Base-by-base conservation (phyloP, 352 stramenopile genomes). In the Globisporangium cylindrosporum region DNA sequence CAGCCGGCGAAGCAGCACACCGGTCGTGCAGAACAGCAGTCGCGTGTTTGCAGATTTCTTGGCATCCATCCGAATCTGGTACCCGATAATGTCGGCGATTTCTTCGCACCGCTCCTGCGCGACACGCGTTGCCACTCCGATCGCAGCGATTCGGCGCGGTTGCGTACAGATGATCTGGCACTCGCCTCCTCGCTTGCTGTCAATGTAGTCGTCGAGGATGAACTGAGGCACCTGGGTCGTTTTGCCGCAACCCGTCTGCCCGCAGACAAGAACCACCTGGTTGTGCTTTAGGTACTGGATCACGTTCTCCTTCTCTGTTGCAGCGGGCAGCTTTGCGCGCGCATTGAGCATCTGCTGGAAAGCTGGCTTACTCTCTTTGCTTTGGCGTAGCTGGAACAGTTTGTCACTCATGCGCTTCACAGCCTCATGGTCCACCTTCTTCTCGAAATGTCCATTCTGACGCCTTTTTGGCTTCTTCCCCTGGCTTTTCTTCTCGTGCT, bases 201-300 rank as follows among this genome's bases (percentile, higher is more conserved):
- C 75, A 34, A 98, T 95, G 69, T 82, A 93, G 24, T 98, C 82
- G 68, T 99, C 97, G 3, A 99, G 72, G 74, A 99, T 95, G 59
- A 99, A 99, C 74, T 99, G 97, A 43, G 97, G 97, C 29, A 99
- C 95, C 73, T 99, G 96, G 7, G 96, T 98, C 12, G 93, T 98
- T 70, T 98, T 98, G 57, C 95, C 96, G 73, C 92, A 98, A 54
- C 96, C 95, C 9, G 95, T 99, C 29, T 98, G 91, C 29, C 96
- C 97, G n/a, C 91, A 98, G 14, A 99, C 82, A 3, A 99, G 77
- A 24, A 99, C 73, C 10, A 99, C 96, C 62, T 98, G 88, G 61
- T 96, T 75, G 64, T 79, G 63, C 12, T 78, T 59, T 20, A 92
- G 64, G 58, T 76, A 81, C 36, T 84, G 46, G 3, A 94, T 73